Evolutionary conservation across 306 rosid species (phyloP).

Genomic region (Rubus parviflorus): DNA sequence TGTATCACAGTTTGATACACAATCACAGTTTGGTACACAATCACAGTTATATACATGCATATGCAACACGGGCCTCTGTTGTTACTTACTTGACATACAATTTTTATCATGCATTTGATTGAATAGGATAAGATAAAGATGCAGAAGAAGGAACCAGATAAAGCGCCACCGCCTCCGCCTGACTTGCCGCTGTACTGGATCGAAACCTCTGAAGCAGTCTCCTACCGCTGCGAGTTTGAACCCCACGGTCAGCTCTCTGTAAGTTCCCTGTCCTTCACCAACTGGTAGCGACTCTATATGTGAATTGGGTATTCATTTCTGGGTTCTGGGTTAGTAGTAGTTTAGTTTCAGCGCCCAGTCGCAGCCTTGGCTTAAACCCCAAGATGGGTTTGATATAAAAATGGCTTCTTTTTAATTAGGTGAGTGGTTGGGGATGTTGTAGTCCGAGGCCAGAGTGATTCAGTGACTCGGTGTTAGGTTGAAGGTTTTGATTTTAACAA

Average conservation of each 20-base stretch:
- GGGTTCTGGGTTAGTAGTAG: constrained; percentile 8
- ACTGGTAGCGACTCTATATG: not conserved
- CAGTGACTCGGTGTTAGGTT: not conserved
- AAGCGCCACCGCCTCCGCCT: constrained; percentile 18
- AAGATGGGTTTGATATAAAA: not conserved
- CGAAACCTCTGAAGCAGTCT: constrained; percentile 65
- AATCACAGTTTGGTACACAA: too few species aligned
- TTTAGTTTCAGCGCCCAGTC: constrained; percentile 10
- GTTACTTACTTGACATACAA: not conserved
- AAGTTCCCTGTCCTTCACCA: constrained; percentile 20
- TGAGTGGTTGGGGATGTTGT: not conserved
- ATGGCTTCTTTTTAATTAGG: not conserved
- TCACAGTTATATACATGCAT: not conserved
- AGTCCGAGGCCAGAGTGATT: not conserved
- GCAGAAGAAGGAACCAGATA: constrained; percentile 43
- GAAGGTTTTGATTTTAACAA: not conserved
- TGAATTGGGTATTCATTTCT: not conserved
- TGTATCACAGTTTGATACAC: too few species aligned
- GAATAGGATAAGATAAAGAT: constrained; percentile 51
- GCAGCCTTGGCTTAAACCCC: not conserved
- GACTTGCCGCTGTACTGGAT: constrained; percentile 52
- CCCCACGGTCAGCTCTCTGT: constrained; percentile 63
- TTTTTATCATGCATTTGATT: not conserved
- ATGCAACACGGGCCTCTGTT: not conserved
- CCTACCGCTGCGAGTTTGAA: constrained; percentile 60